A percentile compares a stretch with the other conserved stretches of the same genome.
Conservation (phyloP, 257 asterid genomes). For the Lavandula angustifolia region DNA sequence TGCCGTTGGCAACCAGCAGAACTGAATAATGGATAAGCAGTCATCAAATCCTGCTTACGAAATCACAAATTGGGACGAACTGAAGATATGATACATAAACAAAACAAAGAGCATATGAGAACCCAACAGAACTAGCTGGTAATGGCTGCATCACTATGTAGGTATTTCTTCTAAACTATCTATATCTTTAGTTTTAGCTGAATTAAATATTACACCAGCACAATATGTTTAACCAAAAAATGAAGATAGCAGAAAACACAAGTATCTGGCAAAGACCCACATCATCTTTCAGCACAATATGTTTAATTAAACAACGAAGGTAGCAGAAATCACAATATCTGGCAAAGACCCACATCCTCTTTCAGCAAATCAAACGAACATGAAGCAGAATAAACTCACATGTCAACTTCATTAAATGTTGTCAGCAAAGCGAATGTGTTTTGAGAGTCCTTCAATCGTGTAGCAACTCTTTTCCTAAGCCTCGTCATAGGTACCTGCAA, state of each 20-base stretch:
- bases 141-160: background rate
- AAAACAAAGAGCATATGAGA: background rate
- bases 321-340: slow-evolving; percentile 9
- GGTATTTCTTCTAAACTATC: slow-evolving; percentile 4
- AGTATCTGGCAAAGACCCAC: slow-evolving; percentile 9
- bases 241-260: slow-evolving; percentile 4
- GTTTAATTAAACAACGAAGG: slow-evolving; percentile 14
- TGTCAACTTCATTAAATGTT: slow-evolving; percentile 97
- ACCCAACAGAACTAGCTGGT: slow-evolving; percentile 8
- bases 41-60: slow-evolving; percentile 13
- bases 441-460: slow-evolving; percentile 96
- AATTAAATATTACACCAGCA: slow-evolving; percentile 12
- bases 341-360: slow-evolving; percentile 15
- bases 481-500: slow-evolving; percentile 96
- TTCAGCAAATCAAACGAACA: slow-evolving; percentile 19
- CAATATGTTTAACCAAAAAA: slow-evolving; percentile 21
- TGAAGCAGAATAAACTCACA: slow-evolving; percentile 52
- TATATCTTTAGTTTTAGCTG: no score
- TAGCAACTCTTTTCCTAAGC: slow-evolving; percentile 90
- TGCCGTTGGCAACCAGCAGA: background rate
- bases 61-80: background rate
- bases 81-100: slow-evolving; percentile 11
- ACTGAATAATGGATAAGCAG: slow-evolving; percentile 13
- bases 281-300: slow-evolving; percentile 18
- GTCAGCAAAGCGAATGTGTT: slow-evolving; percentile 96